These are phyloP conservation scores for Cordyceps militaris DNA, from an alignment of 2,329 filamentous ascomycete species.

Conservation along the genomic window DNA sequence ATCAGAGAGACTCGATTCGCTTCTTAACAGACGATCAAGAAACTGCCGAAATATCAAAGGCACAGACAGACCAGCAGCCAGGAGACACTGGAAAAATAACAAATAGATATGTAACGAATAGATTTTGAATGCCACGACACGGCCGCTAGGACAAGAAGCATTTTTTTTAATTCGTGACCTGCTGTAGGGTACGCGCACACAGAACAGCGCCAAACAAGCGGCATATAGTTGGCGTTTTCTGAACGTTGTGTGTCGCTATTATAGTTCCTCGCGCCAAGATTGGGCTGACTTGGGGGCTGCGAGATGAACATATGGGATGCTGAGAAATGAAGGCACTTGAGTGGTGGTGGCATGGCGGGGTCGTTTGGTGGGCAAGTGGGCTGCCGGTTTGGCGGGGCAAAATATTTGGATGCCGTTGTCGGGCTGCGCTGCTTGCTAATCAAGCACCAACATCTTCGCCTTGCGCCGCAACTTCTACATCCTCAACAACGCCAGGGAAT, in stretches of 20 bases:
- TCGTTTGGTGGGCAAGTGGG: neutral
- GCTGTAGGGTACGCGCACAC: too few species aligned
- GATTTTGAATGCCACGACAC: too few species aligned
- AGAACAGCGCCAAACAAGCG: too few species aligned
- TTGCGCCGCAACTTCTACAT: neutral
- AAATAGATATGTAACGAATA: neutral
- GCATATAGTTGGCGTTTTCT: too few species aligned
- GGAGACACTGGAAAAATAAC: too few species aligned
- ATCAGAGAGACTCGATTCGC: constrained; percentile 28
- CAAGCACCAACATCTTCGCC: neutral
- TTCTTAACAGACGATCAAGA: constrained; percentile 21
- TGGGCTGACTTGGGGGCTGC: too few species aligned
- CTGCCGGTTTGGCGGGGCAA: constrained; percentile 3
- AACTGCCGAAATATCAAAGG: neutral
- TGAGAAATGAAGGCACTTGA: neutral
- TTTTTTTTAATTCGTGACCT: too few species aligned
- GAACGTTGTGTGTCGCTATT: too few species aligned
- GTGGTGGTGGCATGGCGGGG: neutral
- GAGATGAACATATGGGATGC: too few species aligned
- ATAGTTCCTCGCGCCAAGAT: too few species aligned
- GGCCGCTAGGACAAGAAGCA: too few species aligned
- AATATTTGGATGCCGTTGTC: neutral
- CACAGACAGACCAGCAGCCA: neutral
- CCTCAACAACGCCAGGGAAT: neutral
- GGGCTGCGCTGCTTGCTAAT: constrained; percentile 4